Evolutionary conservation across 768 basidiomycete genomes (phyloP), one percentile per base, ranked within the genome.

Genomic region (Russula griseocarnosa): DNA sequence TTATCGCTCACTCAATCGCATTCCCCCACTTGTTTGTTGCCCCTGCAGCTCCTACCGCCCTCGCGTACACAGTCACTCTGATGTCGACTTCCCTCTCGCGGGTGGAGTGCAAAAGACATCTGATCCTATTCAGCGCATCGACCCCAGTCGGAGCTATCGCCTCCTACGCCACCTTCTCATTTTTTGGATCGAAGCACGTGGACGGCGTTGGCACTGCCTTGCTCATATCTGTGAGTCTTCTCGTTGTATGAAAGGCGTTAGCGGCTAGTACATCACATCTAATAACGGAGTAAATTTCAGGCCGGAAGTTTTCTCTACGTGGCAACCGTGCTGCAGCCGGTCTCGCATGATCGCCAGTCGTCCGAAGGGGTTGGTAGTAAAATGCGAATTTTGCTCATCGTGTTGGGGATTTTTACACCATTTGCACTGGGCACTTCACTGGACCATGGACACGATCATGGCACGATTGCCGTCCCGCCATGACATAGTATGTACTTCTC

Each of bases 271-370:
- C 60, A 30, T 62, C 26, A 44, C 60, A 34, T 62, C 28, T 56
- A 50, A 50, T 61, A 24, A 63, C 7, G 34, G 38, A 18, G 24
- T 36, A 38, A 38, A 49, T 60, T 38, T 49, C 60, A 94, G 92
- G 94, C 92, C 51, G 94, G 94, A 10, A 94, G 92, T 3, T 97
- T 97, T 76, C 79, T 98, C 44, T 97, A 96, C 71, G 95, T 98
- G 10, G 93, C 94, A 1, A 94, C 94, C 1, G 87, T 92, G 46
- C 78, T 94, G n/a, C 91, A 92, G 70, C 84, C 89, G 3, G 81
- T 87, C 36, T 86, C 87, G 36, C 78, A 61, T 47, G 36, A 67
- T n/a, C 50, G 40, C 38, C 47, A 53, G 9, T 52, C 61, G 13
- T 22, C 56, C 18, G 68, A 67, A 24, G 66, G 38, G 10, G 50